A percentile compares a stretch with the other conserved stretches of the same genome.
Evolutionary conservation across 441 rosid genomes (phyloP).

Genomic region (Adansonia grandidieri): DNA sequence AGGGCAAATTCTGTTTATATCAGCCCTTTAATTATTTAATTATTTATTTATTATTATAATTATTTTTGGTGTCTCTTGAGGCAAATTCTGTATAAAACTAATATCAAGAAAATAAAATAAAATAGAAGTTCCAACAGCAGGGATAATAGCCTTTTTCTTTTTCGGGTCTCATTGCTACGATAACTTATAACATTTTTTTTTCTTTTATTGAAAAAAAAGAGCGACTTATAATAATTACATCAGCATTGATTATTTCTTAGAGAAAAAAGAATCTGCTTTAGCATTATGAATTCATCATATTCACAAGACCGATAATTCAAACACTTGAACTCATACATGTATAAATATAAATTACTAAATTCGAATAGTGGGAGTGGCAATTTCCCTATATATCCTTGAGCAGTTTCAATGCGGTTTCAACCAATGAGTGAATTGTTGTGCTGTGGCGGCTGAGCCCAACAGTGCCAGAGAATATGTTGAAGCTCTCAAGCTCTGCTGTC

Average conservation of each 20-base stretch:
- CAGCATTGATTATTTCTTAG: slow-evolving; percentile 23
- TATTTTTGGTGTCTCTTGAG: neutral
- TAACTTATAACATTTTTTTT: neutral
- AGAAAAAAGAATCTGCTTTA: slow-evolving; percentile 28
- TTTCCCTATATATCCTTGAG: slow-evolving; percentile 34
- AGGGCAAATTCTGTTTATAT: neutral
- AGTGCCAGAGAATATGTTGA: slow-evolving; percentile 81
- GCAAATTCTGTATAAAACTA: slow-evolving; percentile 3
- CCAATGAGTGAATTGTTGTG: slow-evolving; percentile 66
- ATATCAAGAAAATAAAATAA: neutral
- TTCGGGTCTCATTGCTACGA: neutral
- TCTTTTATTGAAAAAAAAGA: neutral
- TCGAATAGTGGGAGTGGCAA: slow-evolving; percentile 15
- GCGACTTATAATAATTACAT: neutral
- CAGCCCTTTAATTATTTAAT: neutral
- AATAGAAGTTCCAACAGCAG: neutral
- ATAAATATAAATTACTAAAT: slow-evolving; percentile 11
- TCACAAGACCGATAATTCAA: slow-evolving; percentile 17
- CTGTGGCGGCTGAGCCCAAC: slow-evolving; percentile 81
- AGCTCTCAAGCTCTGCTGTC: slow-evolving; percentile 86
- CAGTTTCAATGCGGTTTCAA: slow-evolving; percentile 61
- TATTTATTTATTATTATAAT: neutral
- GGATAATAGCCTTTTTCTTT: neutral
- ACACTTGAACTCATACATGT: slow-evolving; percentile 4
- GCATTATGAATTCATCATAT: slow-evolving; percentile 1